phyloP scores from a whole-genome alignment of 2,329 filamentous ascomycete genomes.

The Gaeumannomyces tritici region DNA sequence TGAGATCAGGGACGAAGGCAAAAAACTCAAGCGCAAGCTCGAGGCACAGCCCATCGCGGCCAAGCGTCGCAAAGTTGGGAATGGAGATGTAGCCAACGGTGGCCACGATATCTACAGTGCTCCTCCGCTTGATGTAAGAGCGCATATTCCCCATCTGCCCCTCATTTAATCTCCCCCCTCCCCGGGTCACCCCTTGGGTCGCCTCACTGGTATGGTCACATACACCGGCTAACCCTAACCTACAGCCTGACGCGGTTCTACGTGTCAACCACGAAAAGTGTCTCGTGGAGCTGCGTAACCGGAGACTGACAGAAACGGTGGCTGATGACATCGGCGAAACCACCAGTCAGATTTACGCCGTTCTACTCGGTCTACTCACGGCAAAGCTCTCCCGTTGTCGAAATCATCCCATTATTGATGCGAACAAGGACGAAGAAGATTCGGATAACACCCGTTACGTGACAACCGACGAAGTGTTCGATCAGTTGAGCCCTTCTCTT shows the following conservation, averaged over 20 bases:
- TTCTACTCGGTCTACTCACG: slow-evolving; percentile 62
- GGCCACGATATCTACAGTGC: slow-evolving; percentile 29
- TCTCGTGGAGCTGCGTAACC: slow-evolving; percentile 71
- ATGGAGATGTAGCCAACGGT: slow-evolving; percentile 31
- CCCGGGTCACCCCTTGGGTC: too few relatives aligned
- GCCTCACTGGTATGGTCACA: not conserved
- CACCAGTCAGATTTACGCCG: slow-evolving; percentile 70
- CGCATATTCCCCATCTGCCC: slow-evolving; percentile 7
- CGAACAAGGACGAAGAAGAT: slow-evolving; percentile 25
- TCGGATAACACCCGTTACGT: slow-evolving; percentile 24
- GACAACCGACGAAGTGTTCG: slow-evolving; percentile 47
- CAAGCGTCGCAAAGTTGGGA: slow-evolving; percentile 47
- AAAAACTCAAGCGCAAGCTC: slow-evolving; percentile 40
- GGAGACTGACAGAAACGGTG: slow-evolving; percentile 64
- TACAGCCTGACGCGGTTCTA: slow-evolving; percentile 61
- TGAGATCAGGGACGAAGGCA: slow-evolving; percentile 42
- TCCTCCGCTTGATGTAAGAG: slow-evolving; percentile 39
- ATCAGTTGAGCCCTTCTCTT: slow-evolving; percentile 40
- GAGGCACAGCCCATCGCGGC: slow-evolving; percentile 28
- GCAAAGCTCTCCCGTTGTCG: slow-evolving; percentile 59
- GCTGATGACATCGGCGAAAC: slow-evolving; percentile 60
- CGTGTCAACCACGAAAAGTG: slow-evolving; percentile 81
- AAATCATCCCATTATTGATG: slow-evolving; percentile 40
- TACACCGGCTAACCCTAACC: slow-evolving; percentile 14
- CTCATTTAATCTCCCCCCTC: not conserved